Conservation (phyloP, 495 filamentous ascomycete genomes). For the Annulohypoxylon nitens region DNA sequence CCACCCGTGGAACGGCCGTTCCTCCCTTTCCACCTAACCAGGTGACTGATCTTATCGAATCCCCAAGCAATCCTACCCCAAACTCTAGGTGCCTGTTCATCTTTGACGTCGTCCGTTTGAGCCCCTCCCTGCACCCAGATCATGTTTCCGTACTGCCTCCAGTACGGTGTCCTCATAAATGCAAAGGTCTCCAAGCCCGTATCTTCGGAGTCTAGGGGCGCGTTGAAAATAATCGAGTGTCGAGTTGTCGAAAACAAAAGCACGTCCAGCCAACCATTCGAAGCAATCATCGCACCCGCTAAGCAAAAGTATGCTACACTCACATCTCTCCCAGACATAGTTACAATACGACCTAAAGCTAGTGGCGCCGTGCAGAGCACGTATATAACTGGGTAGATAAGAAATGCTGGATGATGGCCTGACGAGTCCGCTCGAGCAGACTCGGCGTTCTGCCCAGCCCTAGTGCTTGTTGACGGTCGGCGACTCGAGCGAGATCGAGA, state of each 20-base stretch:
- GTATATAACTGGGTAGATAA: constrained; percentile 82
- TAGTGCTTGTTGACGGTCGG: constrained; percentile 19
- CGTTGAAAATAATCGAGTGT: constrained; percentile 63
- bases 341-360: constrained; percentile 75
- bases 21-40: constrained; percentile 21
- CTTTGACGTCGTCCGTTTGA: constrained; percentile 22
- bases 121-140: constrained; percentile 58
- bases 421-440: constrained; percentile 33
- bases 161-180: constrained; percentile 62
- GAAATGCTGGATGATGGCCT: constrained; percentile 73
- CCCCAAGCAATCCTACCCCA: constrained; percentile 32
- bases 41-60: constrained; percentile 7
- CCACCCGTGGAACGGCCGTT: constrained; percentile 33
- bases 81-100: constrained; percentile 41
- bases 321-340: constrained; percentile 68
- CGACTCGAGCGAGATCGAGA: constrained; percentile 23
- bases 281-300: constrained; percentile 79
- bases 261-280: constrained; percentile 80
- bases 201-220: constrained; percentile 55
- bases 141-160: constrained; percentile 58
- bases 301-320: constrained; percentile 72
- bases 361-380: constrained; percentile 78
- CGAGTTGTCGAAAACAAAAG: constrained; percentile 80
- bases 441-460: constrained; percentile 7
- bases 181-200: constrained; percentile 62